These are phyloP conservation scores for Fusarium phyllophilum DNA, from an alignment of 2,329 filamentous ascomycete species.

Conservation along the genomic window DNA sequence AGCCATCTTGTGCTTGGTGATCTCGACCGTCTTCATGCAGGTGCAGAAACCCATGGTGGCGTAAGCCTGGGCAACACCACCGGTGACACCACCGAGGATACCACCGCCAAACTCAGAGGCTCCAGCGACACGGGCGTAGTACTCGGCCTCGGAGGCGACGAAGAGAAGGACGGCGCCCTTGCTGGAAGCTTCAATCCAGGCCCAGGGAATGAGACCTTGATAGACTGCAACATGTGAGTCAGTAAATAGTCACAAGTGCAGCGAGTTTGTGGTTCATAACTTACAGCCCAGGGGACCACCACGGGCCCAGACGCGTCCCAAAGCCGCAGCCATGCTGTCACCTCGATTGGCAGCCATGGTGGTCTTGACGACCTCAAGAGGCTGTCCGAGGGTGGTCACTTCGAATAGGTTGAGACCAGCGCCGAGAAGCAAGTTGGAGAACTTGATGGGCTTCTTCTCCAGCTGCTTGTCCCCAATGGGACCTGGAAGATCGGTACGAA, in stretches of 20 bases:
- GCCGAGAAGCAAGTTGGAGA: slow-evolving; percentile 96
- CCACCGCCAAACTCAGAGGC: slow-evolving; percentile 88
- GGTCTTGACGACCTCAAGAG: slow-evolving; percentile 98
- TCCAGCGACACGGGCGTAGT: slow-evolving; percentile 84
- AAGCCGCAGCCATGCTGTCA: slow-evolving; percentile 84
- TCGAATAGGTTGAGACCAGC: slow-evolving; percentile 97
- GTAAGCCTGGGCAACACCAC: slow-evolving; percentile 97
- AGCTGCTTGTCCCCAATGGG: slow-evolving; percentile 64
- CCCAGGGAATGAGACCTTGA: slow-evolving; percentile 99
- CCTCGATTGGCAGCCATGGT: slow-evolving; percentile 98
- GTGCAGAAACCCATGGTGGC: slow-evolving; percentile 99
- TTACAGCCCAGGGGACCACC: slow-evolving; percentile 94
- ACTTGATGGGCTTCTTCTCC: slow-evolving; percentile 99
- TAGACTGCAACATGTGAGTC: slow-evolving; percentile 75
- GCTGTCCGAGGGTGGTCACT: slow-evolving; percentile 75
- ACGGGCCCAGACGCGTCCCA: slow-evolving; percentile 90
- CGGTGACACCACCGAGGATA: slow-evolving; percentile 90
- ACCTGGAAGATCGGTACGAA: slow-evolving; percentile 64
- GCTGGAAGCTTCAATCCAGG: slow-evolving; percentile 99
- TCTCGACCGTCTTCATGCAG: slow-evolving; percentile 99
- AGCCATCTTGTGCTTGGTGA: slow-evolving; percentile 97
- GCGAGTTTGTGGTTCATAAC: slow-evolving; percentile 53
- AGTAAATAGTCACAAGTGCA: slow-evolving; percentile 24
- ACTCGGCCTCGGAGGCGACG: slow-evolving; percentile 98
- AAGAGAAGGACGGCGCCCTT: slow-evolving; percentile 99